Evolutionary conservation across 148 eudicot genomes (phyloP), one percentile per base, ranked within the genome.

Genomic region (Diospyros kaki): DNA sequence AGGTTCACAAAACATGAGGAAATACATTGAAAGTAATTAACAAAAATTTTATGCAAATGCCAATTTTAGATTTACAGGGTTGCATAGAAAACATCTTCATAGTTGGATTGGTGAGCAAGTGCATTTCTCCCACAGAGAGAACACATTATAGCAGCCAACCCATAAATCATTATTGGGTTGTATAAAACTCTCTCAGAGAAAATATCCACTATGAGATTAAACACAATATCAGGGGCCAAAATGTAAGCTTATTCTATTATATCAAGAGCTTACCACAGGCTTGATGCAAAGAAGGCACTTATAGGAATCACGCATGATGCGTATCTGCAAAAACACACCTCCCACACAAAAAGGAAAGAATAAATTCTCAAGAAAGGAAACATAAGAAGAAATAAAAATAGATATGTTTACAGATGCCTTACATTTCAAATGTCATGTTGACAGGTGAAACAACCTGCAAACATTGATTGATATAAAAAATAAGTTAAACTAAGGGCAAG

Each of bases 211-310:
- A 58, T 6, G 10, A 46, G 68, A 46, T 46, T 56, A 48, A 46
- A 38, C 58, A 61, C 18, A 13, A 61, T 11, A 60, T 15, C 46
- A 61, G 58, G 6, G 11, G 14, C 58, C 48, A 45, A 18, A 44
- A 55, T 28, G 60, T n/a, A 60, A 42, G 6, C 58, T 39, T 14
- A 45, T 50, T 68, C 54, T 43, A 5, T 18, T 1, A 44, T 13
- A 60, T 13, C 18, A 18, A 61, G n/a, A 46, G 69, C 76, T 85
- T 84, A 92, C 97, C 97, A 92, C 48, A 92, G 88, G 78, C 97
- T 92, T 71, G 97, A 88, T n/a, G 97, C 97, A 76, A 91, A 91
- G 88, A 91, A 91, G 70, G 97, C 97, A 65, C 97, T 91, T 61
- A 91, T 91, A 58, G 97, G 97, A 76, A 91, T 79, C 56, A 91